Evolutionary conservation across 1,284 basidiomycete species (phyloP).

Genomic region (Rhodotorula sp.): DNA sequence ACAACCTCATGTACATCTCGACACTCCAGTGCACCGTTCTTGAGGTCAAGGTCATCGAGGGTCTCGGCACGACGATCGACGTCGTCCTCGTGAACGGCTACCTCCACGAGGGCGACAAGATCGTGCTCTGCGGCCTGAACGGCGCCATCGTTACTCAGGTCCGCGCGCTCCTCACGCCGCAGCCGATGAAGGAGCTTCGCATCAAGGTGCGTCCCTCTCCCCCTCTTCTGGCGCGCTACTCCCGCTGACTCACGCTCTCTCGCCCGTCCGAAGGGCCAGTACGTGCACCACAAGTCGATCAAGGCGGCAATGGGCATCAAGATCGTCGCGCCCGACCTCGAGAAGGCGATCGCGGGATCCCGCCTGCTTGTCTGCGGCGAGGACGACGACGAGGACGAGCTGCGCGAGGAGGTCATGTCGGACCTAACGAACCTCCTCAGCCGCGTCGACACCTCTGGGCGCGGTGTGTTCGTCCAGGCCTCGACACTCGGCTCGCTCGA

Average conservation of each 20-base stretch:
- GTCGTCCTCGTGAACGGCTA: constrained; percentile 96
- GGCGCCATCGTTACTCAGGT: constrained; percentile 96
- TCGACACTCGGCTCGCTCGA: constrained; percentile 97
- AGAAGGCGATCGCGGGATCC: constrained; percentile 99
- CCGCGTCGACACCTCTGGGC: constrained; percentile 91
- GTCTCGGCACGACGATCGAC: constrained; percentile 97
- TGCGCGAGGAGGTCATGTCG: constrained; percentile 94
- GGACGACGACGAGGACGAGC: constrained; percentile 93
- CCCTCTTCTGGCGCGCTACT: constrained; percentile 3
- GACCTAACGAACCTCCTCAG: constrained; percentile 88
- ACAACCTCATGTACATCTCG: constrained; percentile 95
- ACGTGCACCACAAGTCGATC: constrained; percentile 97
- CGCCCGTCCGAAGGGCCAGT: constrained; percentile 67
- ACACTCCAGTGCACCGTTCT: constrained; percentile 99
- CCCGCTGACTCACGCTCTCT: background rate
- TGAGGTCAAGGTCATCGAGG: constrained; percentile 98
- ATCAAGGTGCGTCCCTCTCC: constrained; percentile 69
- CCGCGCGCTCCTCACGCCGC: constrained; percentile 91
- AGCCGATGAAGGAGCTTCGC: constrained; percentile 92
- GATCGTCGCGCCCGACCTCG: constrained; percentile 90
- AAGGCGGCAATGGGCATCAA: constrained; percentile 98
- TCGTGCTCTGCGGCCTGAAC: constrained; percentile 96
- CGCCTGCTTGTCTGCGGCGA: constrained; percentile 86
- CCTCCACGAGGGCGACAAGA: constrained; percentile 87
- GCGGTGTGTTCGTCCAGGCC: constrained; percentile 96